Conservation (phyloP, 2,329 filamentous ascomycete species). For the Fusarium drepaniforme region DNA sequence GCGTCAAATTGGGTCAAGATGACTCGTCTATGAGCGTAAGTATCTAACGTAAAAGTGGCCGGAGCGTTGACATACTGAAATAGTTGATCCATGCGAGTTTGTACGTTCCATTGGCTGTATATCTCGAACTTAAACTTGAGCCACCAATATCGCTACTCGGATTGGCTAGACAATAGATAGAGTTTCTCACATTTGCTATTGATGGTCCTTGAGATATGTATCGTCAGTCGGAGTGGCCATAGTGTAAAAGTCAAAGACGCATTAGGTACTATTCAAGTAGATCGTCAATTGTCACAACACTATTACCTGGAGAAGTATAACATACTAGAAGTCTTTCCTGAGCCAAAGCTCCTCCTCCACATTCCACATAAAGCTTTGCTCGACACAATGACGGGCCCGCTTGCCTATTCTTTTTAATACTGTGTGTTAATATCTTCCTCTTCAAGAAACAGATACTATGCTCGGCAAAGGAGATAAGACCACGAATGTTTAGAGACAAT, state of each 20-base stretch:
- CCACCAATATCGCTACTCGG: background rate
- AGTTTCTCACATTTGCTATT: background rate
- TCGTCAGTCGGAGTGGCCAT: background rate
- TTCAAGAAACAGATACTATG: background rate
- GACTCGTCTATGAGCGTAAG: background rate
- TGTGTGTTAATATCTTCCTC: too few species aligned
- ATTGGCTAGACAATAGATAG: background rate
- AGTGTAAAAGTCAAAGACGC: background rate
- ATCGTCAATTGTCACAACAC: background rate
- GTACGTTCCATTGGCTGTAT: background rate
- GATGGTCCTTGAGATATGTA: background rate
- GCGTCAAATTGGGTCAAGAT: background rate
- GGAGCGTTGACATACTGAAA: background rate
- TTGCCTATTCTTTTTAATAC: too few species aligned
- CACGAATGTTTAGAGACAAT: background rate
- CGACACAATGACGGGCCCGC: too few species aligned
- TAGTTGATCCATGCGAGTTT: background rate
- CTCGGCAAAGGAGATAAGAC: background rate
- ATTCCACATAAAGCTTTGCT: too few species aligned
- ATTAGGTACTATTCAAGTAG: background rate
- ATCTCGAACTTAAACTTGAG: background rate
- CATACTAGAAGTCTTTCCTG: background rate
- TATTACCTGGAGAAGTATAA: too few species aligned
- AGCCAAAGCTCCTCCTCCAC: background rate
- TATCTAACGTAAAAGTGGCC: background rate